Evolutionary conservation across 1,139 yeast genomes (phyloP).

Genomic region (Eremothecium cymbalariae): DNA sequence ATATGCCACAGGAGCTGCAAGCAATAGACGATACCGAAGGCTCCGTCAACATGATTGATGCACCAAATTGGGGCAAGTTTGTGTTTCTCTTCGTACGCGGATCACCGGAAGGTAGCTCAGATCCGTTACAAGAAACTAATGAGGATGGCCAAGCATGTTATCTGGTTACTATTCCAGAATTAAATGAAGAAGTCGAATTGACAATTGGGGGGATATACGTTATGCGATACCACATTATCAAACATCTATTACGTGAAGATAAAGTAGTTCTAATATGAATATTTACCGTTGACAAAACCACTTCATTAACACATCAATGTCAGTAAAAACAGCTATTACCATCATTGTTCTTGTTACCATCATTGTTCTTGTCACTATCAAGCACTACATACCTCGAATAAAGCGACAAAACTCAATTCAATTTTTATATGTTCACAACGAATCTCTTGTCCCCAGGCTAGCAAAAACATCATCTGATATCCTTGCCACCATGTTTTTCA

Average conservation of each 20-base stretch:
- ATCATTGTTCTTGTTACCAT: too few species aligned
- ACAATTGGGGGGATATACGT: slow-evolving; percentile 66
- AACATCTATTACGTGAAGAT: slow-evolving; percentile 22
- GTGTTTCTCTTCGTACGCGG: slow-evolving; percentile 59
- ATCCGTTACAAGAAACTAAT: slow-evolving; percentile 20
- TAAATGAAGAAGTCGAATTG: slow-evolving; percentile 54
- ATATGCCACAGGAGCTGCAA: slow-evolving; percentile 60
- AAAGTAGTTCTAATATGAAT: slow-evolving; percentile 24
- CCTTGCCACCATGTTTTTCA: too few species aligned
- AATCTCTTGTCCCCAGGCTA: too few species aligned
- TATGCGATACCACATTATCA: slow-evolving; percentile 48
- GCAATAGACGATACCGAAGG: slow-evolving; percentile 72
- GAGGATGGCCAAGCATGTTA: slow-evolving; percentile 26
- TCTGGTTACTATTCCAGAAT: slow-evolving; percentile 27
- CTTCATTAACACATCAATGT: too few species aligned
- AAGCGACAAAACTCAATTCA: too few species aligned
- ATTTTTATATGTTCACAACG: too few species aligned
- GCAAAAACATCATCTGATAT: too few species aligned
- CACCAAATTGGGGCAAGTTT: slow-evolving; percentile 66
- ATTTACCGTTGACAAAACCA: too few species aligned
- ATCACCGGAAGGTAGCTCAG: slow-evolving; percentile 32
- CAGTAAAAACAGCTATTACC: too few species aligned
- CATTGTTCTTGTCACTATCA: too few species aligned
- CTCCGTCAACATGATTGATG: slow-evolving; percentile 67
- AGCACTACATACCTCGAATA: too few species aligned